Evolutionary conservation across 352 stramenopile species (phyloP).

Genomic region (Globisporangium viniferum): DNA sequence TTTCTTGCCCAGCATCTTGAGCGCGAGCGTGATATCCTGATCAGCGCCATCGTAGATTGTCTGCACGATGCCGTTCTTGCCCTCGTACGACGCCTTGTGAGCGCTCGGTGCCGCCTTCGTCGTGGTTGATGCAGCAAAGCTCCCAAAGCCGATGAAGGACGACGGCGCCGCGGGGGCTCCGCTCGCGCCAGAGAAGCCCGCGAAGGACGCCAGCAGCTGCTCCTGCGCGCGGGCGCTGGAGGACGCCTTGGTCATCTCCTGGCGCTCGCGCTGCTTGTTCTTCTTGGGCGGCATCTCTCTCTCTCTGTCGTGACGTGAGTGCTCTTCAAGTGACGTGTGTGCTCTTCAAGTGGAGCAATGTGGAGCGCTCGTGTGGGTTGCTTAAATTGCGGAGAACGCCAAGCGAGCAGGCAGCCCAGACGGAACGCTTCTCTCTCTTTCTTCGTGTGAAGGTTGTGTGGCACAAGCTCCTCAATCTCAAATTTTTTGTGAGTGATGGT

Average conservation of each 20-base stretch:
- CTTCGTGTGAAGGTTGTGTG: conserved; percentile 12
- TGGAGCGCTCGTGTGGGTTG: conserved; percentile 1
- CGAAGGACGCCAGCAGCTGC: conserved; percentile 38
- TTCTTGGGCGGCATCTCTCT: conserved; percentile 53
- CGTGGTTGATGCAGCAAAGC: conserved; percentile 40
- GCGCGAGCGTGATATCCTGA: conserved; percentile 68
- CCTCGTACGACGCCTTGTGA: not conserved
- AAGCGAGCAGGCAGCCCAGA: not conserved
- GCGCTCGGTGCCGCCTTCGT: conserved; percentile 17
- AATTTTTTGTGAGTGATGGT: conserved; percentile 6
- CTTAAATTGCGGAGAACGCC: not conserved
- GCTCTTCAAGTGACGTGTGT: not conserved
- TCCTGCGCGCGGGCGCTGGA: conserved; percentile 77
- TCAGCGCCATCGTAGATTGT: conserved; percentile 78
- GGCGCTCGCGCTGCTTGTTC: conserved; percentile 88
- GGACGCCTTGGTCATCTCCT: conserved; percentile 77
- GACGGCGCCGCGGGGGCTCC: conserved; percentile 15
- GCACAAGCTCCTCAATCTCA: conserved; percentile 1
- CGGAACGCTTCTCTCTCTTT: conserved; percentile 10
- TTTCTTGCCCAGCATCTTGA: conserved; percentile 88
- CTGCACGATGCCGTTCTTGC: conserved; percentile 22
- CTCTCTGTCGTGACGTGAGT: not conserved
- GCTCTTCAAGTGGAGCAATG: not conserved
- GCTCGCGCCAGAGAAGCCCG: conserved; percentile 6
- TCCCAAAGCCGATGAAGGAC: conserved; percentile 74